These are phyloP conservation scores for Setomelanomma holmii DNA, from an alignment of 2,329 filamentous ascomycete genomes.

Conservation along the genomic window DNA sequence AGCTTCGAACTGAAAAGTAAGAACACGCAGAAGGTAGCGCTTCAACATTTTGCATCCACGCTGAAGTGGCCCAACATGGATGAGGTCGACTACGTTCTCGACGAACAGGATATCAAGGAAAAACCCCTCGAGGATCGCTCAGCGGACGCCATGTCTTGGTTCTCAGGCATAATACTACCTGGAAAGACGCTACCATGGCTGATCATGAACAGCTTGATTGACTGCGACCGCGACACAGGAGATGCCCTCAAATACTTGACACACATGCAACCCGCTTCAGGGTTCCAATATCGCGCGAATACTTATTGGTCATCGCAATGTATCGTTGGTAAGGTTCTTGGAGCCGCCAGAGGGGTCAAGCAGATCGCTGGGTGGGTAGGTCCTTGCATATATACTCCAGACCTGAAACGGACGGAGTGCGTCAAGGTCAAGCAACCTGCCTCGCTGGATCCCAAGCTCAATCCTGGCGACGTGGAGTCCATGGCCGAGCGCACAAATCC, in stretches of 20 bases:
- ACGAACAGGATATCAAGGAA: slow-evolving; percentile 61
- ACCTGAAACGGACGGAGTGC: slow-evolving; percentile 73
- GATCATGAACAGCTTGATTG: slow-evolving; percentile 79
- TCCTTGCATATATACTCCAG: slow-evolving; percentile 71
- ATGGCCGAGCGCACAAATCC: slow-evolving; percentile 74
- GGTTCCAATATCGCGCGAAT: slow-evolving; percentile 78
- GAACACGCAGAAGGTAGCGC: slow-evolving; percentile 71
- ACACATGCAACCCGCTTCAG: slow-evolving; percentile 71
- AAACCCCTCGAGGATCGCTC: slow-evolving; percentile 65
- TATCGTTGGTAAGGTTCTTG: slow-evolving; percentile 77
- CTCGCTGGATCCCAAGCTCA: slow-evolving; percentile 62
- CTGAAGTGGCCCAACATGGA: slow-evolving; percentile 80
- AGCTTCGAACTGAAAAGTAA: slow-evolving; percentile 70
- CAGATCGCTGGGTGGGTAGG: slow-evolving; percentile 78
- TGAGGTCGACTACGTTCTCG: slow-evolving; percentile 68
- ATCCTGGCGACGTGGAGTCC: slow-evolving; percentile 65
- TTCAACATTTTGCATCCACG: slow-evolving; percentile 71
- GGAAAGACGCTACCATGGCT: slow-evolving; percentile 75
- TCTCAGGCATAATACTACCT: slow-evolving; percentile 75
- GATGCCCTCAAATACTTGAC: slow-evolving; percentile 71
- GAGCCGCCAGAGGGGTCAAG: slow-evolving; percentile 70
- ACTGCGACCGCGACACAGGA: slow-evolving; percentile 73
- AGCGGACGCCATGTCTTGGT: slow-evolving; percentile 79
- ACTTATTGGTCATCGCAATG: slow-evolving; percentile 78
- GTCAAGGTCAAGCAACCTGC: slow-evolving; percentile 69